Conservation (phyloP, 2,329 filamentous ascomycete genomes). For the Lachnum nothofagi region DNA sequence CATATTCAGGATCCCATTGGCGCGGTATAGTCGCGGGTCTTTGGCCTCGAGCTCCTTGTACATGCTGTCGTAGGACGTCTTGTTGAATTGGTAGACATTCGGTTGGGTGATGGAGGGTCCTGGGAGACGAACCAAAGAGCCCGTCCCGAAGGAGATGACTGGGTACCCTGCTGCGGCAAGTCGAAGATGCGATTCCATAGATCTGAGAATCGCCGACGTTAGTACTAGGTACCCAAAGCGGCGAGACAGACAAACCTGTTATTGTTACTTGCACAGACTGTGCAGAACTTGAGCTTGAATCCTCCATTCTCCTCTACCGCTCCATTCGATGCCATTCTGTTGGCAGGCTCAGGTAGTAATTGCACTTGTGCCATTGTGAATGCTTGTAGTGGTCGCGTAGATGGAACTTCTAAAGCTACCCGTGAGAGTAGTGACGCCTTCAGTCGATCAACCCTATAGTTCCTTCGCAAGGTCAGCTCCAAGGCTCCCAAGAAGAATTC, state of each 20-base stretch:
- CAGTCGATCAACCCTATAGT: background rate
- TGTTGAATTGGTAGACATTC: conserved; percentile 98
- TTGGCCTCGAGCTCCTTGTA: conserved; percentile 85
- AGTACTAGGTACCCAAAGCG: background rate
- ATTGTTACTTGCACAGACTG: conserved; percentile 97
- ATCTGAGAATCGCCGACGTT: conserved; percentile 43
- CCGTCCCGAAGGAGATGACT: conserved; percentile 97
- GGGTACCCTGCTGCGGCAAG: conserved; percentile 82
- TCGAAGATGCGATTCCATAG: conserved; percentile 98
- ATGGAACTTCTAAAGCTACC: conserved; percentile 4
- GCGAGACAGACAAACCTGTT: conserved; percentile 60
- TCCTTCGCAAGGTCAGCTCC: background rate
- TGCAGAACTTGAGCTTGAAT: conserved; percentile 94
- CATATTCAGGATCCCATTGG: conserved; percentile 95
- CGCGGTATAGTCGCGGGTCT: conserved; percentile 79
- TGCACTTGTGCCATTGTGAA: conserved; percentile 21
- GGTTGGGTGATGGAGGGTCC: conserved; percentile 87
- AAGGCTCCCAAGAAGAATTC: background rate
- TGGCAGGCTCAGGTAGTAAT: conserved; percentile 11
- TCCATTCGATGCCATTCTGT: conserved; percentile 21
- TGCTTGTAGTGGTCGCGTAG: conserved; percentile 4
- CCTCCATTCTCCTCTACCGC: conserved; percentile 35
- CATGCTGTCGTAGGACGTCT: conserved; percentile 90
- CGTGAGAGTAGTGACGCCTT: background rate
- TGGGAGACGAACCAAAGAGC: conserved; percentile 86